Evolutionary conservation across 108 stramenopile species (phyloP), one percentile per base, ranked within the genome.

Genomic region (Nannochloropsis salina): DNA sequence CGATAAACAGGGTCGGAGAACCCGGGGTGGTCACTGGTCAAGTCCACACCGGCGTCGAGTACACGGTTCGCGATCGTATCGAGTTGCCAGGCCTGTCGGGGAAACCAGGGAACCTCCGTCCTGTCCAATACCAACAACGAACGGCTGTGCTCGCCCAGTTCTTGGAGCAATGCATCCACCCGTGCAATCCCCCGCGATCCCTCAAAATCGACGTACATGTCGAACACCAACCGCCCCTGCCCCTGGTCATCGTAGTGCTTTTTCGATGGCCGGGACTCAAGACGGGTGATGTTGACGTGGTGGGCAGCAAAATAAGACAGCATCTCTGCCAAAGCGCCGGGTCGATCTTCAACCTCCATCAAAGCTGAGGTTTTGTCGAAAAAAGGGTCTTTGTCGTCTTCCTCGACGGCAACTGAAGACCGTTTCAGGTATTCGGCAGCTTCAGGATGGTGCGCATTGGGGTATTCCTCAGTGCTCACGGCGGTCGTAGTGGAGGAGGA

Each of bases 81-180:
- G 11, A 97, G 91, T 85, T 97, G 95, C 9, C 94, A 95, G 9
- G 82, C 92, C 85, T 97, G 95, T 11, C 95, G 92, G 42, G 96
- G 96, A 82, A 97, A 97, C 96, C 96, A 97, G 31, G 94, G 92
- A 80, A 92, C 93, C 86, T 97, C 92, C 85, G 94, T 95, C 86
- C 95, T 94, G 85, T 94, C 95, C 74, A 96, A 85, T 31, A 95
- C 90, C 3, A 96, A 85, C 79, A 95, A 82, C 86, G 94, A 95
- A 81, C 90, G 89, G 22, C 93, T 93, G 85, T 92, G 83, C 1
- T 90, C 89, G 43, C 83, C 61, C 85, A 96, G 84, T 20, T 90
- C 90, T 5, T 80, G 42, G 80, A 96, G 45, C 8, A 96, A 83
- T 20, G 91, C 86, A 80, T 94, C 88, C 10, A 94, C 90, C 51